These are phyloP conservation scores for Diplocarpon rosae DNA, from an alignment of 2,329 filamentous ascomycete species.

Conservation along the genomic window DNA sequence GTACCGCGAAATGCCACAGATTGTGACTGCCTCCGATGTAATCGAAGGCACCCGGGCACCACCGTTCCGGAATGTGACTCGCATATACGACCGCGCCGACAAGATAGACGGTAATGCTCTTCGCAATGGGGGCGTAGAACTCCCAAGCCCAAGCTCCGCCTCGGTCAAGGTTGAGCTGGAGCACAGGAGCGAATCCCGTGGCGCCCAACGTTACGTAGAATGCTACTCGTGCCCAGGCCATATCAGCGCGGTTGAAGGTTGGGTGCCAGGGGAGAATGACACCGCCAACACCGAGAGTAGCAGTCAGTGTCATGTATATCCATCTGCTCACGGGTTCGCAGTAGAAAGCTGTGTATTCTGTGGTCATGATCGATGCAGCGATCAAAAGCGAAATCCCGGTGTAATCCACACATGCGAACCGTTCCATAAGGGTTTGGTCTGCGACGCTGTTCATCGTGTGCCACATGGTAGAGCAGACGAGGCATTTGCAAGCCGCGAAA, in stretches of 20 bases:
- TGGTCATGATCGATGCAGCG: constrained; percentile 93
- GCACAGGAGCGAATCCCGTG: constrained; percentile 80
- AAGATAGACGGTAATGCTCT: constrained; percentile 80
- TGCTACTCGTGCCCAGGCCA: constrained; percentile 83
- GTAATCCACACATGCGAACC: constrained; percentile 96
- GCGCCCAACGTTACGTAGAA: constrained; percentile 83
- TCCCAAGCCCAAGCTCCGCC: constrained; percentile 71
- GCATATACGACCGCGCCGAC: constrained; percentile 79
- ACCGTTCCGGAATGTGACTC: constrained; percentile 84
- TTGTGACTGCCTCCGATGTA: constrained; percentile 95
- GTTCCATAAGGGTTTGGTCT: constrained; percentile 77
- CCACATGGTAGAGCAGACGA: constrained; percentile 93
- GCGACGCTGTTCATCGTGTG: constrained; percentile 98
- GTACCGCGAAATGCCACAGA: constrained; percentile 89
- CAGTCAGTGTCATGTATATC: constrained; percentile 75
- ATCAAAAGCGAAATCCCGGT: constrained; percentile 94
- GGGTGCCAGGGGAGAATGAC: constrained; percentile 95
- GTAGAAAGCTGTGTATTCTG: constrained; percentile 97
- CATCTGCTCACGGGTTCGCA: constrained; percentile 84
- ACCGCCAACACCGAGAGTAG: constrained; percentile 70
- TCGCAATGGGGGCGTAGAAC: constrained; percentile 80
- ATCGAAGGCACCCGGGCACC: constrained; percentile 87
- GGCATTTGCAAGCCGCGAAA: constrained; percentile 86
- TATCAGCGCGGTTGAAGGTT: constrained; percentile 81
- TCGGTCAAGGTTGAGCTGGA: constrained; percentile 70